Evolutionary conservation across 1,139 yeast species (phyloP).

Genomic region (Yamadazyma membranifaciens): DNA sequence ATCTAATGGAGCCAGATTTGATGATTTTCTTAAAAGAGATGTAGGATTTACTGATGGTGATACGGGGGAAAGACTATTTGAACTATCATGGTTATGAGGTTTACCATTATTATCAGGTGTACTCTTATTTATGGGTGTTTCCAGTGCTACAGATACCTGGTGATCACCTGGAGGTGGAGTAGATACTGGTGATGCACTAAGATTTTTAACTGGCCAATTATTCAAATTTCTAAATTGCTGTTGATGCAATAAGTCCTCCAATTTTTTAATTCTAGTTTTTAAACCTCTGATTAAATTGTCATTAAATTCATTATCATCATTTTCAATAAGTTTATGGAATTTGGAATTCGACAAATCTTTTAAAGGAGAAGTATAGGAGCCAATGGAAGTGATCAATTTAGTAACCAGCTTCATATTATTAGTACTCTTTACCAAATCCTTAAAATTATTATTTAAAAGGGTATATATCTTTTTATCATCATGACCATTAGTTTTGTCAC

Average conservation of each 20-base stretch:
- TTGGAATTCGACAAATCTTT: slow-evolving; percentile 18
- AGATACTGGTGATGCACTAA: slow-evolving; percentile 7
- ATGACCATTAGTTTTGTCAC: slow-evolving; percentile 5
- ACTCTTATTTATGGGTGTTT: background rate
- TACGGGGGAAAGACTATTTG: background rate
- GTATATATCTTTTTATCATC: slow-evolving; percentile 29
- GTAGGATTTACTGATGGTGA: slow-evolving; percentile 13
- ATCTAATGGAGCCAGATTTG: slow-evolving; percentile 22
- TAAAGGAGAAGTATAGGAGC: slow-evolving; percentile 28
- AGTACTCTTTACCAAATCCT: slow-evolving; percentile 43
- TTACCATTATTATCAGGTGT: background rate
- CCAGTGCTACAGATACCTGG: background rate
- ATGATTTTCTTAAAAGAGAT: slow-evolving; percentile 12
- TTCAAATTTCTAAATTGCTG: slow-evolving; percentile 57
- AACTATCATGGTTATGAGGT: background rate
- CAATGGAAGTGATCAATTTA: slow-evolving; percentile 32
- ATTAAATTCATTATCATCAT: slow-evolving; percentile 31
- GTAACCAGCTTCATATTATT: slow-evolving; percentile 39
- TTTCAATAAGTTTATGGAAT: slow-evolving; percentile 16
- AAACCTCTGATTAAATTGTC: slow-evolving; percentile 51
- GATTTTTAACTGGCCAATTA: slow-evolving; percentile 51
- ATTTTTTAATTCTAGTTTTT: slow-evolving; percentile 56
- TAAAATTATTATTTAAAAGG: slow-evolving; percentile 46
- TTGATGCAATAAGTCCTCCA: slow-evolving; percentile 67
- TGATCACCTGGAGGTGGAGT: slow-evolving; percentile 1